Base-by-base conservation (phyloP, 192 early-diverging fungal species). In the Coemansia sp. region DNA sequence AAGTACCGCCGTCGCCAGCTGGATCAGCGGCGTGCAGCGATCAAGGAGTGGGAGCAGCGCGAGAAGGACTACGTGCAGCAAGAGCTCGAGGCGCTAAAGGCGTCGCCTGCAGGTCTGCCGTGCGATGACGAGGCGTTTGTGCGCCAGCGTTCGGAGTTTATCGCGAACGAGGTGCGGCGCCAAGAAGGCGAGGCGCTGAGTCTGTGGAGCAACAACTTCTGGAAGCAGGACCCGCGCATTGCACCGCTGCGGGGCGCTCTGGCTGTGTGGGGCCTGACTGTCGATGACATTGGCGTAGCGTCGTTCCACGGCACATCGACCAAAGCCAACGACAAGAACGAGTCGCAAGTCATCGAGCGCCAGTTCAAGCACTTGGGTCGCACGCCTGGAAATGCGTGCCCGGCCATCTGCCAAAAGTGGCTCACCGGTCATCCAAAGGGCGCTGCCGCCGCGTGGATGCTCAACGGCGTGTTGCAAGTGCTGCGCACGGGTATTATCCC, bases 381-480 rank as follows among this genome's bases (percentile, higher is more conserved):
- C 52, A 71, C 69, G 40, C 56, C 63, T 1, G 69, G 69, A 21
- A 64, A 71, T 26, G 63, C 63, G n/a, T 64, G 63, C 56, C 69
- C 69, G 25, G 57, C 63, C 10, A 24, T 71, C 21, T 71, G 69
- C 63, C 69, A 71, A 49, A 71, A 71, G 56, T 70, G 68, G 68
- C 61, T 70, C 49, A 70, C 68, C 1, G 68, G 68, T 12, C 69
- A 73, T 18, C 92, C 94, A 63, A 96, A 96, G 88, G 94, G 90
- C 60, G 89, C 94, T 24, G 93, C 94, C 34, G 94, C 94, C 54
- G 90, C 91, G n/a, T 96, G 93, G 92, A 96, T 96, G 31, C 31
- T 34, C 31, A 34, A 34, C 31, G 31, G 31, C 31, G 31, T 34
- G 31, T 34, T 34, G 31, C 92, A 96, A 73, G 71, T 85, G 40